These are phyloP conservation scores for Annulohypoxylon nitens DNA, from an alignment of 495 filamentous ascomycete genomes.

Conservation along the genomic window DNA sequence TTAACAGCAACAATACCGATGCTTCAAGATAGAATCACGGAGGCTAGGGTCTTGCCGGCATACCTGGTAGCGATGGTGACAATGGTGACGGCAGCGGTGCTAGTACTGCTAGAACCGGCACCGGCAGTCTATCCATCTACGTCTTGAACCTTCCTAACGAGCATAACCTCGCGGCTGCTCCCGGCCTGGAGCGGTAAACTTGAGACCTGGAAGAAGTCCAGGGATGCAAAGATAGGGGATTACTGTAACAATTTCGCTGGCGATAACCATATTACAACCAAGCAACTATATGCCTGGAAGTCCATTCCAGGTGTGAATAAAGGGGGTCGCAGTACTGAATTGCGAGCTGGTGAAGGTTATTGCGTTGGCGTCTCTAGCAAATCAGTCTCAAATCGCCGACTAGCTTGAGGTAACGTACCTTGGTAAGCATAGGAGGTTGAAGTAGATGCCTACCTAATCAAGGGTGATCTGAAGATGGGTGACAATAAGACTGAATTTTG, in stretches of 20 bases:
- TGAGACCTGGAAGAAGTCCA: constrained; percentile 5
- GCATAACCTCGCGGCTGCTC: background rate
- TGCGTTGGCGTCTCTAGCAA: background rate
- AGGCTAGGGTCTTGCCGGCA: background rate
- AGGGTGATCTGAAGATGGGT: background rate
- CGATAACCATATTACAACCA: background rate
- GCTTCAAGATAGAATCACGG: background rate
- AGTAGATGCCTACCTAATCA: background rate
- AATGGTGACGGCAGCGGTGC: background rate
- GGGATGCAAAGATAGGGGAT: background rate
- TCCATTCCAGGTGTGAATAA: background rate
- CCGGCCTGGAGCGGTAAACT: background rate
- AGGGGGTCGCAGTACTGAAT: background rate
- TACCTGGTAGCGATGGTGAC: background rate
- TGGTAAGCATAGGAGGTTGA: background rate
- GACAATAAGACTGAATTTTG: background rate
- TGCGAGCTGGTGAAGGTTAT: background rate
- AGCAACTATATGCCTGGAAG: constrained; percentile 4
- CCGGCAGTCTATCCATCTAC: background rate
- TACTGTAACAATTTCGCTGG: background rate
- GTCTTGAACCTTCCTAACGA: background rate
- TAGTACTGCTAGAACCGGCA: background rate
- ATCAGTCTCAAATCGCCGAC: background rate
- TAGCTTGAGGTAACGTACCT: background rate
- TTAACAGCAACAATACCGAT: background rate